Evolutionary conservation across 257 asterid species (phyloP), one percentile per base, ranked within the genome.

Genomic region (Rubia yunnanensis): DNA sequence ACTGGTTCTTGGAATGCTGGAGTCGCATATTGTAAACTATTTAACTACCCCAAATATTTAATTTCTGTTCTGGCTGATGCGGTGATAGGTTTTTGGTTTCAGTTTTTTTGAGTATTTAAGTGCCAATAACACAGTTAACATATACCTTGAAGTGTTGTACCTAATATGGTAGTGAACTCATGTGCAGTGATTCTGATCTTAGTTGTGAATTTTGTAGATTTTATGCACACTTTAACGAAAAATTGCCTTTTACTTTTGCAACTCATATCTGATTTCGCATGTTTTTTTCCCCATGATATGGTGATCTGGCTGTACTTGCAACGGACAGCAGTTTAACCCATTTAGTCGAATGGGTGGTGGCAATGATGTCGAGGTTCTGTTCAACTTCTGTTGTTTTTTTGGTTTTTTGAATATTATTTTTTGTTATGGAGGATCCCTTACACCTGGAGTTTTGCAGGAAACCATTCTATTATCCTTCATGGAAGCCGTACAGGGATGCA

Each of bases 401-500:
- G 3, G 10, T 63, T 49, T 11, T 5, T 48, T 50, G 22, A 8
- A 18, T 36, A 13, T 17, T 24, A 9, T 53, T 65, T 11, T 26
- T 11, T 54, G 4, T 15, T 32, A 10, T 15, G 58, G 44, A 63
- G 35, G 35, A 54, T 53, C 56, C 14, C 57, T 74, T 56, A 76
- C 72, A 55, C 41, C 44, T 75, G 69, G 39, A 64, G 54, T 7
- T 63, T 66, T 72, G 68, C 82, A 90, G 97, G 83, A 77, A 55
- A 60, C 88, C 0, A 52, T 87, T 62, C 96, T 87, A 74, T 73
- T 92, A 54, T 89, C 99, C 63, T 92, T 92, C 78, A 92, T 92
- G 97, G 97, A 92, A 81, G 99, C 99, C 72, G 86, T 92, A 70
- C 96, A 89, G 78, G 96, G 97, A 64, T 92, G 99, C 88, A 15